These are phyloP conservation scores for Tolypocladium tropicale DNA, from an alignment of 2,329 filamentous ascomycete species.

Conservation along the genomic window DNA sequence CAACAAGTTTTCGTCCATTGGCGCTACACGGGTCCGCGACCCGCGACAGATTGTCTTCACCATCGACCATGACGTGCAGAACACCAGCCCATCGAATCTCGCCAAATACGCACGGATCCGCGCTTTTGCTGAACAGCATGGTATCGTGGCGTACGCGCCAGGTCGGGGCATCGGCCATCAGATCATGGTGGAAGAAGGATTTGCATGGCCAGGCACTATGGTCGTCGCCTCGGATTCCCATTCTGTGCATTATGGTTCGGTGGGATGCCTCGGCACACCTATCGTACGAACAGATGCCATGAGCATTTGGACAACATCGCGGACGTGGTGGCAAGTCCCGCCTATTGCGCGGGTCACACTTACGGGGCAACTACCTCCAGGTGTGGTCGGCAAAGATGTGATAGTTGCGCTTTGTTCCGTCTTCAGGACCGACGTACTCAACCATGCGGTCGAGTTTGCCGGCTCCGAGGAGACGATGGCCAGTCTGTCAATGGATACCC, in stretches of 20 bases:
- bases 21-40: background rate
- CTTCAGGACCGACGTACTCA: conserved; percentile 82
- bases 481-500: conserved; percentile 61
- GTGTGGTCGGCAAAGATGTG: conserved; percentile 88
- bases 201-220: background rate
- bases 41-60: background rate
- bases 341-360: conserved; percentile 74
- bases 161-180: background rate
- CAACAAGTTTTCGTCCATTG: background rate
- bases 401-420: conserved; percentile 82
- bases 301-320: conserved; percentile 71
- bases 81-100: background rate
- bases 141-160: background rate
- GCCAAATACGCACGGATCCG: background rate
- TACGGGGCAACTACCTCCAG: conserved; percentile 61
- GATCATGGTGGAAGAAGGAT: background rate
- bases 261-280: too few relatives aligned
- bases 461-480: conserved; percentile 68
- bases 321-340: conserved; percentile 84
- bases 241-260: background rate
- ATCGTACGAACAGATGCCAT: conserved; percentile 84
- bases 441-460: conserved; percentile 82
- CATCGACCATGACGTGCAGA: background rate
- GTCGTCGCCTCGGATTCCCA: background rate
- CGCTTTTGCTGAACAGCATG: background rate